A percentile compares a stretch with the other conserved stretches of the same genome.
These are phyloP conservation scores for Pochonia chlamydosporia DNA, from an alignment of 2,329 filamentous ascomycete genomes.

Conservation along the genomic window DNA sequence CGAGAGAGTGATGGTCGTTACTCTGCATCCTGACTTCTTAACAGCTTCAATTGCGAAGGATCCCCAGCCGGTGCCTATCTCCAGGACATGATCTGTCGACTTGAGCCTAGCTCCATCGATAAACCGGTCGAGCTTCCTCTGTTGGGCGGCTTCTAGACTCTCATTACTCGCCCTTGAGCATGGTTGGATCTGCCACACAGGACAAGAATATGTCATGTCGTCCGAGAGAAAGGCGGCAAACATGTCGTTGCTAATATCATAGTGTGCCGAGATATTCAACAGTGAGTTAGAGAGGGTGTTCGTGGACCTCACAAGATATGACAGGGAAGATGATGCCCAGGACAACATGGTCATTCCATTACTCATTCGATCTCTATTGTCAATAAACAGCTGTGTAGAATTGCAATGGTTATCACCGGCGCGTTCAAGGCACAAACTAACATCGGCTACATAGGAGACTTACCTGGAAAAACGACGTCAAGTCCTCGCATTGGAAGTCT, in stretches of 20 bases:
- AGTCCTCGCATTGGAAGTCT: conserved; percentile 60
- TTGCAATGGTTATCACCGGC: not conserved
- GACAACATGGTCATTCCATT: conserved; percentile 61
- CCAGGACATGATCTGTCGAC: conserved; percentile 60
- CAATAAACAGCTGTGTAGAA: conserved; percentile 56
- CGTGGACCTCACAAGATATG: conserved; percentile 49
- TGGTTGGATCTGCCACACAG: conserved; percentile 47
- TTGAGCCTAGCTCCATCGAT: conserved; percentile 61
- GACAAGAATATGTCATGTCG: conserved; percentile 75
- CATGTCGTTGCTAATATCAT: conserved; percentile 72
- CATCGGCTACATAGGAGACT: conserved; percentile 9
- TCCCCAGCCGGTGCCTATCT: conserved; percentile 74
- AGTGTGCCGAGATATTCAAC: conserved; percentile 66
- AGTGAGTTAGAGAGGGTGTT: conserved; percentile 54
- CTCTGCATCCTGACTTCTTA: conserved; percentile 56
- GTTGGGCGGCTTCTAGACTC: conserved; percentile 58
- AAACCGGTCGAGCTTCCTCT: conserved; percentile 60
- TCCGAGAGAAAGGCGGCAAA: conserved; percentile 66
- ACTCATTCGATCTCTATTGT: conserved; percentile 57
- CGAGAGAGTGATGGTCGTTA: conserved; percentile 64
- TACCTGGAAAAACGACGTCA: conserved; percentile 64
- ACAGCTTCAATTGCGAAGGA: conserved; percentile 68
- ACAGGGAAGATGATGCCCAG: conserved; percentile 49
- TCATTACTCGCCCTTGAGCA: conserved; percentile 31
- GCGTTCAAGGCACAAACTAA: not conserved